These are phyloP conservation scores for Exophiala sideris DNA, from an alignment of 2,329 filamentous ascomycete species.

Conservation along the genomic window DNA sequence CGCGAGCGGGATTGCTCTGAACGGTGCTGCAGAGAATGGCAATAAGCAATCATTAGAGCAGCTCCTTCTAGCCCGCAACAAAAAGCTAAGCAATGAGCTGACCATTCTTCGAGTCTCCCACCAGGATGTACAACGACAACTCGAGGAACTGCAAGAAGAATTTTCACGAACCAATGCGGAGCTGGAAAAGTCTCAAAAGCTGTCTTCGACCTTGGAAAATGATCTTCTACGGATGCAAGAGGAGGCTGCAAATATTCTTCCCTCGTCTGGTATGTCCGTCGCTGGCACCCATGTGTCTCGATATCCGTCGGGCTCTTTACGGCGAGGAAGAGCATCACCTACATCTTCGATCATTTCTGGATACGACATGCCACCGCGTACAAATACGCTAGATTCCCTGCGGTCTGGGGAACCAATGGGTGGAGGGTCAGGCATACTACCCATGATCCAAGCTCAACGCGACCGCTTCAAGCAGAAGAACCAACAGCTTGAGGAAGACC, in stretches of 20 bases:
- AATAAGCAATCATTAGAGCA: slow-evolving; percentile 85
- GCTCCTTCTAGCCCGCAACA: slow-evolving; percentile 86
- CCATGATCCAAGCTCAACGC: slow-evolving; percentile 96
- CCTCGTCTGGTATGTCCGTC: slow-evolving; percentile 80
- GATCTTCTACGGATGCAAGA: slow-evolving; percentile 86
- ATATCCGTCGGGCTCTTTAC: slow-evolving; percentile 63
- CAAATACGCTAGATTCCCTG: slow-evolving; percentile 55
- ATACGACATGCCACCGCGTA: slow-evolving; percentile 67
- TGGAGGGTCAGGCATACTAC: slow-evolving; percentile 81
- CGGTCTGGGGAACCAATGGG: slow-evolving; percentile 66
- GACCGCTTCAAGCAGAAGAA: slow-evolving; percentile 98
- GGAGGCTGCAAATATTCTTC: slow-evolving; percentile 77
- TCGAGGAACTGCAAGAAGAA: slow-evolving; percentile 79
- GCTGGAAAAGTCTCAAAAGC: slow-evolving; percentile 75
- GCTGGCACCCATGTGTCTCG: slow-evolving; percentile 85
- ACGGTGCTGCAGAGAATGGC: slow-evolving; percentile 52
- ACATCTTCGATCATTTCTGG: slow-evolving; percentile 98
- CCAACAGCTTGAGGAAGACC: slow-evolving; percentile 80
- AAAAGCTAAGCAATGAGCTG: slow-evolving; percentile 91
- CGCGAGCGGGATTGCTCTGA: slow-evolving; percentile 41
- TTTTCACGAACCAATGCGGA: slow-evolving; percentile 79
- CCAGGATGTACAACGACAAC: slow-evolving; percentile 77
- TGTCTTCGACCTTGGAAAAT: slow-evolving; percentile 87
- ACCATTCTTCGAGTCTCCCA: slow-evolving; percentile 91
- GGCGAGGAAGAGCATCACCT: slow-evolving; percentile 72